Conservation (phyloP, 768 basidiomycete genomes). For the Coprinopsis strossmayeri region DNA sequence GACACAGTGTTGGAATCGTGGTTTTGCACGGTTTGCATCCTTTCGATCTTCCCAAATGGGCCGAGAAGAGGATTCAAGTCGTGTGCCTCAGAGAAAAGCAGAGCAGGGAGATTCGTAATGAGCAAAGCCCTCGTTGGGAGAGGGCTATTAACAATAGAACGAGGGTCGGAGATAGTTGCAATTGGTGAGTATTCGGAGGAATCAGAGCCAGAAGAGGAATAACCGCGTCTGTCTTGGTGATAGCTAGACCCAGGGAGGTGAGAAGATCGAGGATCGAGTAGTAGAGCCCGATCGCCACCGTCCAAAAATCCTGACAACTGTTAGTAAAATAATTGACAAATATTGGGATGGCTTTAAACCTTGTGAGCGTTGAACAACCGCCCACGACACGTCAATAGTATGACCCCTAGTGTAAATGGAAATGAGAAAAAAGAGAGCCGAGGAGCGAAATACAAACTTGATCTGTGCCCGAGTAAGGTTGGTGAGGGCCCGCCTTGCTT, state of each 20-base stretch:
- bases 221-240: slow-evolving; percentile 18
- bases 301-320: slow-evolving; percentile 60
- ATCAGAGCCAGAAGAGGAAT: slow-evolving; percentile 25
- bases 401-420: slow-evolving; percentile 50
- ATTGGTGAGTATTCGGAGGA: slow-evolving; percentile 25
- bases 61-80: slow-evolving; percentile 70
- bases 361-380: slow-evolving; percentile 81
- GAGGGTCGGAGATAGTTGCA: slow-evolving; percentile 16
- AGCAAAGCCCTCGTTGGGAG: slow-evolving; percentile 47
- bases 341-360: slow-evolving; percentile 34
- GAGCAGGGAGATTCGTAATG: slow-evolving; percentile 57
- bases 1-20: slow-evolving; percentile 37
- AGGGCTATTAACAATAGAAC: slow-evolving; percentile 25
- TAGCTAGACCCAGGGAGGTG: slow-evolving; percentile 22
- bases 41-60: slow-evolving; percentile 65
- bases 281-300: slow-evolving; percentile 69
- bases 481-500: slow-evolving; percentile 65
- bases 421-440: background rate
- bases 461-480: slow-evolving; percentile 61
- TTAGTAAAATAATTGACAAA: background rate
- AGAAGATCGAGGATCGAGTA: slow-evolving; percentile 43
- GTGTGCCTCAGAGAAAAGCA: slow-evolving; percentile 59
- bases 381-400: slow-evolving; percentile 78
- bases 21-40: slow-evolving; percentile 45
- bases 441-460: slow-evolving; percentile 37